Conservation (phyloP, 257 asterid species). For the Solanum piurae region DNA sequence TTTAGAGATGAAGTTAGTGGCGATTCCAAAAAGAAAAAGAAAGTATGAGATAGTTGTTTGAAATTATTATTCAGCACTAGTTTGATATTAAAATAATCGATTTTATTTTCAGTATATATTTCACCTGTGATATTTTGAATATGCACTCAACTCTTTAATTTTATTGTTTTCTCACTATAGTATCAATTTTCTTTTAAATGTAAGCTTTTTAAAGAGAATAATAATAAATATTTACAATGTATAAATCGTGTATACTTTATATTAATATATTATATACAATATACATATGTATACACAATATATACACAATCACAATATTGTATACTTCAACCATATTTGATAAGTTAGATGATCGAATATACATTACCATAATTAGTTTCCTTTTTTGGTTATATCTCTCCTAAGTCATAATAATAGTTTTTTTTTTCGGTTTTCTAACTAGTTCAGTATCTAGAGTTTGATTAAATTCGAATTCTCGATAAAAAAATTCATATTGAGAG, state of each 20-base stretch:
- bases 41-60: neutral
- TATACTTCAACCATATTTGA: neutral
- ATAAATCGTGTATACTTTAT: neutral
- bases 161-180: neutral
- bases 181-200: neutral
- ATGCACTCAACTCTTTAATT: neutral
- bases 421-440: too few relatives aligned
- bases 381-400: neutral
- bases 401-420: neutral
- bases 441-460: neutral
- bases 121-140: neutral
- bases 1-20: neutral
- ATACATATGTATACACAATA: too few relatives aligned
- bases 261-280: too few relatives aligned
- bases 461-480: neutral
- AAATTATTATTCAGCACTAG: neutral
- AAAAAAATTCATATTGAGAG: fast-evolving
- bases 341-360: too few relatives aligned
- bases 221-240: too few relatives aligned
- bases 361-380: too few relatives aligned
- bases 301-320: neutral
- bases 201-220: neutral
- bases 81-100: neutral
- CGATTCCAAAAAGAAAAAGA: neutral
- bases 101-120: neutral